Conservation (phyloP, 202 grass and related monocot species). For the Sporobolus alterniflorus region DNA sequence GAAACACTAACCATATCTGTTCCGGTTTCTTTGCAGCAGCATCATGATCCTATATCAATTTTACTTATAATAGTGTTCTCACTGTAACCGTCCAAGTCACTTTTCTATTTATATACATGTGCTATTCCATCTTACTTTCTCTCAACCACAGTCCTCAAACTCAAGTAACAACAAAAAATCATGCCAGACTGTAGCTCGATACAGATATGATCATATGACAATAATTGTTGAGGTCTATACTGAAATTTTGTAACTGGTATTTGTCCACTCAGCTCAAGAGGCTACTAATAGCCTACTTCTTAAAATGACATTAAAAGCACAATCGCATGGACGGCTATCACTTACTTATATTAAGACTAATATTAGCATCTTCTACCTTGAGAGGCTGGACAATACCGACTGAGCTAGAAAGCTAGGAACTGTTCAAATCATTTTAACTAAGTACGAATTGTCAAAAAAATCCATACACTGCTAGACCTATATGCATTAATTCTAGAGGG, state of each 20-base stretch:
- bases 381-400: not conserved
- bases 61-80: not conserved
- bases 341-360: not conserved
- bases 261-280: slow-evolving; percentile 2
- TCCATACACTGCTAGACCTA: not conserved
- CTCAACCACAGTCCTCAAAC: slow-evolving; percentile 14
- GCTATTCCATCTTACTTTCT: not conserved
- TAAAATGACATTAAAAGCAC: slow-evolving; percentile 8
- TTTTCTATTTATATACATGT: slow-evolving; percentile 29
- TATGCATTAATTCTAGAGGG: not conserved
- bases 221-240: not conserved
- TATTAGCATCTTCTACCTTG: slow-evolving; percentile 7
- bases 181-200: not conserved
- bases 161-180: not conserved
- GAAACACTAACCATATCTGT: slow-evolving; percentile 31
- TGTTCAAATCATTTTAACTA: not conserved
- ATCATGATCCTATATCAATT: slow-evolving; percentile 1
- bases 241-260: slow-evolving; percentile 23
- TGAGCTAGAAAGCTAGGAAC: not conserved
- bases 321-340: not conserved
- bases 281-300: slow-evolving; percentile 14
- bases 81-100: not conserved
- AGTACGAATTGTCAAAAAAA: not conserved
- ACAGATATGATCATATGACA: not conserved
- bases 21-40: not conserved